Base-by-base conservation (phyloP, 208 protist species). In the Zelonia costaricensis region DNA sequence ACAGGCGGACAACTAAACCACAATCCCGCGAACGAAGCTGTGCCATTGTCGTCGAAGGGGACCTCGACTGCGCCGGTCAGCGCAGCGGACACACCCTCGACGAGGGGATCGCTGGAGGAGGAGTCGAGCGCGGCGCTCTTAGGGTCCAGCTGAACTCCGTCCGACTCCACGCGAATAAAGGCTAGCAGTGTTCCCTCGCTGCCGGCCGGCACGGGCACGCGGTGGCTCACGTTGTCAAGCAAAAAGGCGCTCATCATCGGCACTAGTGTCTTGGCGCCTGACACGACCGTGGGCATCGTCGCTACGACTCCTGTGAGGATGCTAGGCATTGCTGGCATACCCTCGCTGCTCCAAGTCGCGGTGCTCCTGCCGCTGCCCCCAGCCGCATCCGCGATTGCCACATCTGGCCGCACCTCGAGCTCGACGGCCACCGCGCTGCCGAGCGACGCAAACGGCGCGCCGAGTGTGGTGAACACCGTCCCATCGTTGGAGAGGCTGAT, bases 161-260 rank as follows among this genome's bases (percentile, higher is more conserved):
- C 7, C 4, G 2, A 20, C 9, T 18, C 42, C 22, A 36, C 30
- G 3, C 25, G n/a, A n/a, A 35, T n/a, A 36, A 49, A 25, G 9
- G 33, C 28, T 2, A 36, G 15, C 42, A 30, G 30, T 16, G 4
- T 2, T 8, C 20, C 28, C 22, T 22, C 22, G 25, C 8, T 27
- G 25, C 35, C 25, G 4, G 1, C 22, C 23, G 9, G 9, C 39
- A 36, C 38, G 13, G 25, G n/a, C 5, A 62, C 30, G 4, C 18
- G 35, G 56, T 62, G 42, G n/a, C 42, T 43, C 20, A 62, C 56
- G 4, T n/a, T 33, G 44, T 62, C 56, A 2, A 62, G 15, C 9
- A 62, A 28, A n/a, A 15, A 49, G 1, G 36, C 43, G 4, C 4
- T 23, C 27, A 62, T 3, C 1, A 22, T 1, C 25, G 56, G 46